Percentiles rank a stretch among this genome's conserved stretches.
phyloP scores from a whole-genome alignment of 2,329 filamentous ascomycete species.

The Periconia sp. region DNA sequence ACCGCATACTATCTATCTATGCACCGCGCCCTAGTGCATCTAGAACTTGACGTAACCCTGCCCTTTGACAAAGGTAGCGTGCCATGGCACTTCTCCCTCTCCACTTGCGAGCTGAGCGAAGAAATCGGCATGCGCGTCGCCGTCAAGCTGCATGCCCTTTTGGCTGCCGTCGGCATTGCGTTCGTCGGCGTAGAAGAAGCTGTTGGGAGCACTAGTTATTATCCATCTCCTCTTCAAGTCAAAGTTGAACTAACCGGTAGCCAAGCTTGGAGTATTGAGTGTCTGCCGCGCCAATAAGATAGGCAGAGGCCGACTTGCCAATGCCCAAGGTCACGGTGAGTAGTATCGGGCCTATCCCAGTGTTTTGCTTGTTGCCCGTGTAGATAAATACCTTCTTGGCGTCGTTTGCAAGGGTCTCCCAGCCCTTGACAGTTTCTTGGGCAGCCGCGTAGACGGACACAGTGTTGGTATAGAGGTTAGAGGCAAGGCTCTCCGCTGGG shows the following conservation, averaged over 20 bases:
- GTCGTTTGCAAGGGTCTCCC: constrained; percentile 40
- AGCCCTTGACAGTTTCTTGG: constrained; percentile 48
- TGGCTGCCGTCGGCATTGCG: constrained; percentile 48
- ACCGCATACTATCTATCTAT: constrained; percentile 2
- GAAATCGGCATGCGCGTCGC: constrained; percentile 44
- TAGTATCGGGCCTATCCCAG: constrained; percentile 13
- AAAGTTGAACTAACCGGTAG: constrained; percentile 38
- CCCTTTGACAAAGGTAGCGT: constrained; percentile 45
- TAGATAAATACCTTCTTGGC: constrained; percentile 50
- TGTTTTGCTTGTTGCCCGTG: constrained; percentile 52
- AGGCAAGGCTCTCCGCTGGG: constrained; percentile 31
- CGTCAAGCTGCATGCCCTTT: constrained; percentile 34
- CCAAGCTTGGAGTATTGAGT: constrained; percentile 43
- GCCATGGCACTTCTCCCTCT: constrained; percentile 38
- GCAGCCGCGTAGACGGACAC: constrained; percentile 49
- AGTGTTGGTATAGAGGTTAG: constrained; percentile 47
- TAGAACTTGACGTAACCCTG: constrained; percentile 37
- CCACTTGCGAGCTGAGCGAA: constrained; percentile 37
- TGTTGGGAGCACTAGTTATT: constrained; percentile 10
- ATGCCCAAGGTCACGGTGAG: constrained; percentile 44
- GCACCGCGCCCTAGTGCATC: constrained; percentile 13
- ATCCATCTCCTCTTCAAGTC: background rate
- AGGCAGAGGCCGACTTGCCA: constrained; percentile 50
- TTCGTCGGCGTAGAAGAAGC: constrained; percentile 61
- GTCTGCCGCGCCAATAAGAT: constrained; percentile 46